Base-by-base conservation (phyloP, 768 basidiomycete genomes). In the Kockovaella imperatae region DNA sequence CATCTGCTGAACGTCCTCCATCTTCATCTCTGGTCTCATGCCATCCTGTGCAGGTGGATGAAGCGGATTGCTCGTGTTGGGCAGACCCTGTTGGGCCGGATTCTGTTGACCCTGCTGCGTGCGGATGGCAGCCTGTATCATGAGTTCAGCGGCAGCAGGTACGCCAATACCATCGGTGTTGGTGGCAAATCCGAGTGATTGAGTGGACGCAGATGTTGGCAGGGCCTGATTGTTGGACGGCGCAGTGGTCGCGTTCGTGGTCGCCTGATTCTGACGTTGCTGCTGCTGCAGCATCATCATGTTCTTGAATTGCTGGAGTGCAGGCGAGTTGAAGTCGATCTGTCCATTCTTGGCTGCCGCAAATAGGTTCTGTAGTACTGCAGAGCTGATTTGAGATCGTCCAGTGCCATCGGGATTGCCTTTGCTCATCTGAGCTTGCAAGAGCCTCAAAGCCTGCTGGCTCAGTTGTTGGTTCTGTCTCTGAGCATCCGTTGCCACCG, bases 231-330 rank as follows among this genome's bases (percentile, higher is more conserved):
- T 11, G 13, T 10, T 10, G 8, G 18, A 20, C 36, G 8, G 8
- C 11, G 20, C 20, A 20, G 10, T 20, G 11, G 11, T 39, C 10
- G 36, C 13, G 11, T 39, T 11, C 21, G 10, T 8, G 11, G 36
- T 13, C 11, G 8, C 18, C 18, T 42, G 18, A 6, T 28, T 7
- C 25, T 26, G 40, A 11, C 28, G 6, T 42, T 42, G 40, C 25
- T 42, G 40, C 20, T 42, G 40, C 28, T 42, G 40, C 25, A 42
- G 18, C 24, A 42, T 25, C 7, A 42, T 42, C 10, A 42, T 13
- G 28, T 42, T 21, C 18, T 42, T 42, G 25, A 42, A 42, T 28
- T 42, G 40, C 40, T 42, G 40, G 7, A 42, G 18, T 6, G 40
- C 40, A 5, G 40, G 40, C 13, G 24, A 25, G 40, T 42, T 42